These are phyloP conservation scores for Grammothele lineata DNA, from an alignment of 768 basidiomycete genomes.

Conservation along the genomic window DNA sequence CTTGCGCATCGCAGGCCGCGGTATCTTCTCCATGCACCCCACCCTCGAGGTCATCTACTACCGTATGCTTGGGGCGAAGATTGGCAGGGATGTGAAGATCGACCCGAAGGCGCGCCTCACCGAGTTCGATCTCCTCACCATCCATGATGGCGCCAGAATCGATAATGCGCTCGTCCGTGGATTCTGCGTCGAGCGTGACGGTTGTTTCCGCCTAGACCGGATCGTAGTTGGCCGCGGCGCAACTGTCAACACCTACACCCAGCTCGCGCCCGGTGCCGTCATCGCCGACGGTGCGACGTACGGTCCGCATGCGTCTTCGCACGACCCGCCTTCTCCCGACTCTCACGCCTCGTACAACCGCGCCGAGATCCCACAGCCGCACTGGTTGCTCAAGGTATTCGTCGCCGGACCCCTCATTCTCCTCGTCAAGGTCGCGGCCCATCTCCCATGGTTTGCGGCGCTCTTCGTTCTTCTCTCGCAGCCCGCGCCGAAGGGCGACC, in stretches of 20 bases:
- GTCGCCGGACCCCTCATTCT: constrained; percentile 39
- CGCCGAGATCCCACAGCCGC: constrained; percentile 30
- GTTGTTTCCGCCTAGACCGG: constrained; percentile 37
- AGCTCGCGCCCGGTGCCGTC: constrained; percentile 36
- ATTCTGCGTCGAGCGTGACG: constrained; percentile 43
- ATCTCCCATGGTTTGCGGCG: constrained; percentile 40
- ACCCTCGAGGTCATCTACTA: constrained; percentile 37
- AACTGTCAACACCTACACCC: constrained; percentile 41
- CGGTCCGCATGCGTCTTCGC: constrained; percentile 44
- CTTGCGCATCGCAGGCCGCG: constrained; percentile 37
- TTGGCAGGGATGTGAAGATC: constrained; percentile 38
- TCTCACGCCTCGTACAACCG: constrained; percentile 38
- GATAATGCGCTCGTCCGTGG: constrained; percentile 38
- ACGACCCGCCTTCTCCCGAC: constrained; percentile 34
- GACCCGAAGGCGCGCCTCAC: constrained; percentile 36
- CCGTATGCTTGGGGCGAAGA: constrained; percentile 41
- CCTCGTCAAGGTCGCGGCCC: constrained; percentile 31
- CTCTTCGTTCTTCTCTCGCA: constrained; percentile 36
- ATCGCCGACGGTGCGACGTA: constrained; percentile 36
- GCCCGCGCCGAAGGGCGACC: constrained; percentile 25
- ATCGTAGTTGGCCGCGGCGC: constrained; percentile 36
- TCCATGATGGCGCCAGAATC: constrained; percentile 41
- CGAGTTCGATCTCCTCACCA: constrained; percentile 41
- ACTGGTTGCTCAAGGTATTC: constrained; percentile 30
- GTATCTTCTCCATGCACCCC: constrained; percentile 38